Conservation (phyloP, 345 rosid species). For the Iberis pinnata region DNA sequence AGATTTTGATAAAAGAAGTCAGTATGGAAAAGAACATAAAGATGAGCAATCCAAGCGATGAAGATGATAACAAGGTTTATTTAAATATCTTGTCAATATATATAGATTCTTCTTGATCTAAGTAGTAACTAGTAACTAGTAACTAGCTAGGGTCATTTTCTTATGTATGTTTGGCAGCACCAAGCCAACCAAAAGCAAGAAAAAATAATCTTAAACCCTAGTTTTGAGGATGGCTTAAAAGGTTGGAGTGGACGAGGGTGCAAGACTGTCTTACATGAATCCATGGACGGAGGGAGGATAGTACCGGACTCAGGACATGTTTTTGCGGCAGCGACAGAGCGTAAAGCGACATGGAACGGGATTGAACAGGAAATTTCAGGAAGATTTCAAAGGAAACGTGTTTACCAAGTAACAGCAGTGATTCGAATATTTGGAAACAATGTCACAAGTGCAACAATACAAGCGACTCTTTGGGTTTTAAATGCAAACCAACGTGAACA, state of each 20-base stretch:
- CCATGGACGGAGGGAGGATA: conserved; percentile 58
- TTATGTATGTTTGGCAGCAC: conserved; percentile 13
- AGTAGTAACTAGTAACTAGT: background rate
- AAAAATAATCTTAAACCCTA: conserved; percentile 62
- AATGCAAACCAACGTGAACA: conserved; percentile 62
- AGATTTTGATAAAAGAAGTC: background rate
- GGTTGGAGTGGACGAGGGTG: conserved; percentile 86
- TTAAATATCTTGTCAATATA: background rate
- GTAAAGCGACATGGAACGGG: conserved; percentile 73
- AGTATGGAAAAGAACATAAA: conserved; percentile 18
- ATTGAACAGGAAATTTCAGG: conserved; percentile 82
- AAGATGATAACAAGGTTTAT: conserved; percentile 20
- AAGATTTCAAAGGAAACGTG: conserved; percentile 56
- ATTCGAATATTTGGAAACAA: conserved; percentile 61
- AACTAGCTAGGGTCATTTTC: background rate
- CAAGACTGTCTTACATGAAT: conserved; percentile 52
- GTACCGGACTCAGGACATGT: conserved; percentile 46
- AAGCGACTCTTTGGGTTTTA: conserved; percentile 74
- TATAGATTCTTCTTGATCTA: background rate
- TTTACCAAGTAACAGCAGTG: conserved; percentile 54
- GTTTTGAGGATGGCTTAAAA: conserved; percentile 59
- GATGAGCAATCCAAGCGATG: conserved; percentile 7
- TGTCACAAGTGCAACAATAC: conserved; percentile 45
- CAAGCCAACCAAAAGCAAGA: conserved; percentile 21
- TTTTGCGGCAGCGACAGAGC: conserved; percentile 66